Percentiles rank a stretch among this genome's conserved stretches.
These are phyloP conservation scores for Myrica gale DNA, from an alignment of 306 rosid species.

Conservation along the genomic window DNA sequence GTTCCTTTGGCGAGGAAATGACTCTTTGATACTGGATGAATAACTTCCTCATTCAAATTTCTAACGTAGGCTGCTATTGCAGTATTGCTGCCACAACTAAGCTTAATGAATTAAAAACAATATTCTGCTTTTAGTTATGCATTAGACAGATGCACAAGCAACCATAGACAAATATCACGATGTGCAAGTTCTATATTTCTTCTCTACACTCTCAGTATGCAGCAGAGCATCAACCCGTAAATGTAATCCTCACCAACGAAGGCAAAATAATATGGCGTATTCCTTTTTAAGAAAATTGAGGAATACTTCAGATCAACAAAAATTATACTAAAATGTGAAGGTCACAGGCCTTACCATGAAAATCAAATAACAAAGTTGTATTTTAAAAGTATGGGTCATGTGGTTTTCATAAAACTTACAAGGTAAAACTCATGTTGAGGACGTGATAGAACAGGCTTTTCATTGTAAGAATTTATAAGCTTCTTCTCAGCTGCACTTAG, in stretches of 20 bases:
- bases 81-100: neutral
- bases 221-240: neutral
- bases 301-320: neutral
- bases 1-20: neutral
- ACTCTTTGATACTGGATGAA: neutral
- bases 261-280: neutral
- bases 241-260: neutral
- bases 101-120: neutral
- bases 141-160: constrained; percentile 9
- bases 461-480: constrained; percentile 91
- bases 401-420: constrained; percentile 37
- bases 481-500: constrained; percentile 76
- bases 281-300: neutral
- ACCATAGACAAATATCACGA: neutral
- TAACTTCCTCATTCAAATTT: neutral
- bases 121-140: neutral
- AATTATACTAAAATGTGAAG: neutral
- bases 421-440: constrained; percentile 93
- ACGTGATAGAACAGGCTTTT: constrained; percentile 93
- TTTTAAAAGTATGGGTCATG: no score
- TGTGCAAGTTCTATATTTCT: neutral
- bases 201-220: neutral
- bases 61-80: neutral
- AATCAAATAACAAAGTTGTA: neutral
- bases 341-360: neutral